Evolutionary conservation across 805 yeast species (phyloP), one percentile per base, ranked within the genome.

Genomic region (Metschnikowia baotianmanensis): DNA sequence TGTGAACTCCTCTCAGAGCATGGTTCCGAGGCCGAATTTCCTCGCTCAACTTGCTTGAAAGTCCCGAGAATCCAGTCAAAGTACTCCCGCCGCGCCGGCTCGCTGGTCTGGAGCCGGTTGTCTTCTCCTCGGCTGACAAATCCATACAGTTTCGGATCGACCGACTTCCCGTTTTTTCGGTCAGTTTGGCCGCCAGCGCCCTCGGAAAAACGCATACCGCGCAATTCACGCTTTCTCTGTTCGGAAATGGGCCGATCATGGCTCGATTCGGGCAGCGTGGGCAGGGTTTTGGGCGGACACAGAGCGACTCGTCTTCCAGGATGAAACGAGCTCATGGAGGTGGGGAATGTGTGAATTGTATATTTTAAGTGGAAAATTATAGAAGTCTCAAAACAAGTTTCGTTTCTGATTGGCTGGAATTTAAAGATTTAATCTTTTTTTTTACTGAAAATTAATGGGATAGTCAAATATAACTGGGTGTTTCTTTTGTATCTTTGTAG

Each of bases 41-140:
- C 10, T 12, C 20, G 25, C 10, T 38, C 39, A 15, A 29, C 31
- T 16, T 36, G 38, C n/a, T 23, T 35, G 35, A 45, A 47, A 15
- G 46, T 35, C 34, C 36, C 42, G 16, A 68, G 54, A 3, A 80
- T 70, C 26, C 58, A 47, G 2, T 56, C 49, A 50, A 74, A 75
- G 37, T 67, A 69, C 21, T 56, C 57, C 5, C 49, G 53, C 48
- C 86, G 61, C 8, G 71, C 75, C 4, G 41, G 36, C 3, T 63
- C 64, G 50, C 74, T 72, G 4, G 59, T 52, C 50, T 73, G 80
- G 30, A 82, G 62, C 28, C 74, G 55, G 37, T 54, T 55, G 40
- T 74, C 80, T 31, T 75, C 81, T 1, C 86, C 86, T 42, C 87
- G 62, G 47, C 86, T 82, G 6, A 80, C 58, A 36, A 78, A 62